Conservation (phyloP, 768 basidiomycete genomes). For the Boletus fagicola region DNA sequence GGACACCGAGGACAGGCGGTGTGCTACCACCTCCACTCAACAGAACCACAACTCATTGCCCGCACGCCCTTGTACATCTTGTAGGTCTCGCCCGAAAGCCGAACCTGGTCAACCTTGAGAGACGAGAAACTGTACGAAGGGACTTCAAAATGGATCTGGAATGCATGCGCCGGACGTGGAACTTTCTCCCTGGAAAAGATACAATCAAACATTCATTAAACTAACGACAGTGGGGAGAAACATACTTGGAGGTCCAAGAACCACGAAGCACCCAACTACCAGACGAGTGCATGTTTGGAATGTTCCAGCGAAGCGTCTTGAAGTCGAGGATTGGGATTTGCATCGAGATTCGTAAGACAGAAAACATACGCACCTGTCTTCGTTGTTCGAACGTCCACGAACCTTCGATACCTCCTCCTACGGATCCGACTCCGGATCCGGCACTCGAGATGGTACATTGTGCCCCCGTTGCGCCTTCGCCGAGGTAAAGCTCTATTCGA, state of each 20-base stretch:
- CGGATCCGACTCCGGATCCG: slow-evolving; percentile 44
- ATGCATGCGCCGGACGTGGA: slow-evolving; percentile 69
- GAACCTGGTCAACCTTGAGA: slow-evolving; percentile 83
- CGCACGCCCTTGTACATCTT: slow-evolving; percentile 93
- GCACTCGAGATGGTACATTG: slow-evolving; percentile 68
- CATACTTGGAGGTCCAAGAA: slow-evolving; percentile 68
- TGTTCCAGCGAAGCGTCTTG: slow-evolving; percentile 80
- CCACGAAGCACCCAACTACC: slow-evolving; percentile 74
- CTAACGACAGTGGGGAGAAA: slow-evolving; percentile 4
- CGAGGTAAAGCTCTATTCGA: slow-evolving; percentile 70
- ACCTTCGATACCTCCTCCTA: slow-evolving; percentile 44
- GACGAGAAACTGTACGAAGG: slow-evolving; percentile 71
- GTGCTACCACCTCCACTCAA: slow-evolving; percentile 36
- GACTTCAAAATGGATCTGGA: slow-evolving; percentile 71
- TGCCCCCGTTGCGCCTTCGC: slow-evolving; percentile 67
- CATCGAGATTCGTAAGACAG: not conserved
- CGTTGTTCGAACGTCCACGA: slow-evolving; percentile 81
- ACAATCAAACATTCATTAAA: not conserved
- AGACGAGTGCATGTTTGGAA: slow-evolving; percentile 63
- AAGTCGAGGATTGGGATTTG: not conserved
- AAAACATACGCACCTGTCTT: slow-evolving; percentile 45
- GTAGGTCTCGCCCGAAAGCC: slow-evolving; percentile 73
- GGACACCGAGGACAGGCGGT: not conserved
- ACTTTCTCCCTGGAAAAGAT: slow-evolving; percentile 35
- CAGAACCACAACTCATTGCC: slow-evolving; percentile 40